phyloP scores from a whole-genome alignment of 441 rosid species.

The Brassica balearica region DNA sequence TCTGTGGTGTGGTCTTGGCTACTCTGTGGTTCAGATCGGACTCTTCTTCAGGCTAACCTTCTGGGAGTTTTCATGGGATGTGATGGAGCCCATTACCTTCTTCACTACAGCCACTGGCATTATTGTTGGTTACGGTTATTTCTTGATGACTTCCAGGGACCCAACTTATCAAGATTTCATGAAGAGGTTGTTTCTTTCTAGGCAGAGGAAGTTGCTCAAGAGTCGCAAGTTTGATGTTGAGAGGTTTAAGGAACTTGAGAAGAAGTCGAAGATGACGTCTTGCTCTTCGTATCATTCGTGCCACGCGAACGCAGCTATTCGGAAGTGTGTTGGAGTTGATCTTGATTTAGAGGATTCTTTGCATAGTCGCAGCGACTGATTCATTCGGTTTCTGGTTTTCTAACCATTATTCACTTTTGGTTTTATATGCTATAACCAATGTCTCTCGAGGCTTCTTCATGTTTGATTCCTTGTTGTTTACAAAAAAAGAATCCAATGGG shows the following conservation, averaged over 20 bases:
- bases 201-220: slow-evolving; percentile 79
- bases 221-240: slow-evolving; percentile 60
- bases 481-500: neutral
- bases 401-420: slow-evolving; percentile 17
- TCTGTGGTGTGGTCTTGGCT: slow-evolving; percentile 81
- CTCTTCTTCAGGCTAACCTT: slow-evolving; percentile 83
- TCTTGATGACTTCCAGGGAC: slow-evolving; percentile 85
- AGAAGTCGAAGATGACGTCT: slow-evolving; percentile 50
- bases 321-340: slow-evolving; percentile 68
- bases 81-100: slow-evolving; percentile 94
- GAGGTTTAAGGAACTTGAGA: slow-evolving; percentile 73
- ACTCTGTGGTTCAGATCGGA: slow-evolving; percentile 59
- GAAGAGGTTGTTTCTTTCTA: slow-evolving; percentile 78
- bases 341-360: slow-evolving; percentile 75
- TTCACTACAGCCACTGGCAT: slow-evolving; percentile 74
- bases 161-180: slow-evolving; percentile 87
- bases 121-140: slow-evolving; percentile 84
- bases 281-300: slow-evolving; percentile 32
- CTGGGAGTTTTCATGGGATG: slow-evolving; percentile 99
- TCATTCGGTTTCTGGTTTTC: slow-evolving; percentile 13
- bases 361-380: slow-evolving; percentile 48
- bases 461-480: slow-evolving; percentile 33
- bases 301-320: slow-evolving; percentile 59
- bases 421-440: slow-evolving; percentile 2
- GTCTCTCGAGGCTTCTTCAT: slow-evolving; percentile 6